Evolutionary conservation across 202 grass and related monocot genomes (phyloP), one percentile per base, ranked within the genome.

Genomic region (Carex arenaria): DNA sequence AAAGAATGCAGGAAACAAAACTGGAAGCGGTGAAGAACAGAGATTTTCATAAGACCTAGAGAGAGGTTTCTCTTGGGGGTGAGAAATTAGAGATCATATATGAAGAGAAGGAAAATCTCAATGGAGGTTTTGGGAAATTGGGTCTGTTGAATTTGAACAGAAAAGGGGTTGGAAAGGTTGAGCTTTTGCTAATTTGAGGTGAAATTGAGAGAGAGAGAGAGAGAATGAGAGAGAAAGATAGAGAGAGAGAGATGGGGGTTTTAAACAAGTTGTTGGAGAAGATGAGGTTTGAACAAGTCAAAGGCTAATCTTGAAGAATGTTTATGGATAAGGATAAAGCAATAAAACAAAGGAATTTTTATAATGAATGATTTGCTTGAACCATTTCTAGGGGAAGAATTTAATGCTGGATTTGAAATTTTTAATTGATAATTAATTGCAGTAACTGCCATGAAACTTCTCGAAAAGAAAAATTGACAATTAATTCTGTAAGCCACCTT

Each of bases 1-100:
- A 89, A 89, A 60, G 87, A 89, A 22, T 89, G 87, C 69, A 89
- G 83, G 65, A 79, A 82, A 52, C 87, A 89, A 42, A 85, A 72
- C 32, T 74, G 19, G 57, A 68, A 56, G 51, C 64, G 84, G 63
- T 75, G 68, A 61, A 89, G 87, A 15, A 78, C 73, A 2, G 78
- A 64, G 67, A 86, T 57, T 83, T 83, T 82, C 87, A 89, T 89
- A 79, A 85, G 71, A 65, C 9, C 70, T 71, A 71, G 59, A 56
- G 49, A 28, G 47, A 54, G 57, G 52, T 28, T 10, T 12, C 5
- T 32, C 12, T 15, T 34, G 49, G 22, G 4, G 60, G 9, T 4
- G 23, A 7, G 61, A 38, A 7, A 56, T 28, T 34, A 53, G 28
- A 17, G 26, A 17, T 82, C 80, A 82, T 82, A 82, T 42, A 68